Conservation (phyloP, 2,329 filamentous ascomycete species). For the Phyllosticta capitalensis region DNA sequence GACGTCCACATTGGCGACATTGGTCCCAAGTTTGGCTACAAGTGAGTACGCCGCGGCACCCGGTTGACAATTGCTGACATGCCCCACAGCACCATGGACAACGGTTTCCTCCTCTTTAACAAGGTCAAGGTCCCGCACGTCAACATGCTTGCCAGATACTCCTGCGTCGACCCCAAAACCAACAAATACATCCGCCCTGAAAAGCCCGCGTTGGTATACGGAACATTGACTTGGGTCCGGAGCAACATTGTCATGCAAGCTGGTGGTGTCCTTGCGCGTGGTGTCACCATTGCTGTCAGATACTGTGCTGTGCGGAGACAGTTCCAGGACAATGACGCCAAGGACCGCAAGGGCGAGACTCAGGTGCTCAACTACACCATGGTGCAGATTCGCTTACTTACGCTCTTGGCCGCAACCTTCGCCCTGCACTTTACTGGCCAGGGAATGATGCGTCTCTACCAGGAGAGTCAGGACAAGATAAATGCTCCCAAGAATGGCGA, state of each 20-base stretch:
- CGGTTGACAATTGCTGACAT: conserved; percentile 2
- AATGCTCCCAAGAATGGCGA: conserved; percentile 33
- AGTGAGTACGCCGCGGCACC: conserved; percentile 30
- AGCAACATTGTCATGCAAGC: conserved; percentile 66
- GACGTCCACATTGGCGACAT: conserved; percentile 70
- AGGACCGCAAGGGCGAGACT: conserved; percentile 51
- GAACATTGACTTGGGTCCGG: conserved; percentile 66
- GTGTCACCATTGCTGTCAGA: conserved; percentile 67
- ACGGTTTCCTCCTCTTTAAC: conserved; percentile 70
- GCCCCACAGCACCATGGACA: conserved; percentile 57
- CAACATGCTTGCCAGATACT: conserved; percentile 65
- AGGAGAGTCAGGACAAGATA: conserved; percentile 63
- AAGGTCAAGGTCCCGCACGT: conserved; percentile 64
- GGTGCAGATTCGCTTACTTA: conserved; percentile 65
- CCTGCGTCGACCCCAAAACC: conserved; percentile 57
- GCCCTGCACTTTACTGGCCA: conserved; percentile 73
- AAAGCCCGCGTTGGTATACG: conserved; percentile 60
- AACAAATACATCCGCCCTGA: conserved; percentile 59
- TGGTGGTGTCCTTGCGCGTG: conserved; percentile 60
- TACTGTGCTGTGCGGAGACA: conserved; percentile 68
- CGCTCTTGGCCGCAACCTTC: conserved; percentile 63
- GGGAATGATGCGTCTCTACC: conserved; percentile 64
- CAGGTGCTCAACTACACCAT: conserved; percentile 74
- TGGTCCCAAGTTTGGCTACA: conserved; percentile 70
- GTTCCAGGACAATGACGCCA: conserved; percentile 65